Conservation (phyloP, 192 early-diverging fungal species). For the Haplosporangium gracile region DNA sequence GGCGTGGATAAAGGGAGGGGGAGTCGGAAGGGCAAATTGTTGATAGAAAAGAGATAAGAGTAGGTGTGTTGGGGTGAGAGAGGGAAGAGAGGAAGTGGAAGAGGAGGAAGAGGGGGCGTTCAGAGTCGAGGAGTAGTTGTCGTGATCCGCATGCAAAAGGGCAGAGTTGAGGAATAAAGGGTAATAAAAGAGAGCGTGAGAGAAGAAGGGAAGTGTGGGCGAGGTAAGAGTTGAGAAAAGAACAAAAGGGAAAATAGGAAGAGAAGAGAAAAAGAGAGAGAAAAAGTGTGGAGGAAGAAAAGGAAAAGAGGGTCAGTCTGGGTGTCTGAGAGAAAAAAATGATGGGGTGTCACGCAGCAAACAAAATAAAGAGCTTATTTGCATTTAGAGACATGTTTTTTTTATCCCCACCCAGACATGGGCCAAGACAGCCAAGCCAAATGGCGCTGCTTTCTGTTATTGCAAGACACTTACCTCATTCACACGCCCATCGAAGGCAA, state of each 20-base stretch:
- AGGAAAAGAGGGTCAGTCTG: neutral
- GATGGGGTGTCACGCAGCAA: neutral
- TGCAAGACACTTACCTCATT: neutral
- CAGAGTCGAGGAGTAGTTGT: neutral
- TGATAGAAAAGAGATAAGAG: neutral
- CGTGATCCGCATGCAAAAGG: conserved; percentile 3
- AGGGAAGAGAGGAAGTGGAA: neutral
- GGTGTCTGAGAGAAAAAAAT: neutral
- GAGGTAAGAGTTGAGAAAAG: neutral
- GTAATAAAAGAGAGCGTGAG: neutral
- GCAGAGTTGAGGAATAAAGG: neutral
- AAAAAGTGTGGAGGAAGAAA: neutral
- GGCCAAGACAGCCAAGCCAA: neutral
- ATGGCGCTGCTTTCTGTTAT: neutral
- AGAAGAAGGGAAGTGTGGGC: neutral
- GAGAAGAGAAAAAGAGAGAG: neutral
- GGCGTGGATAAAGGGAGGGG: conserved; percentile 7
- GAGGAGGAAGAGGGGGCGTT: neutral
- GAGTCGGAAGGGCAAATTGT: neutral
- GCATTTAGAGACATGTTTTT: neutral
- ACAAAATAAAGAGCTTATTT: conserved; percentile 4
- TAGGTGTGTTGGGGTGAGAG: neutral
- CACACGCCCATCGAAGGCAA: neutral
- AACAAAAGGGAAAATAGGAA: neutral
- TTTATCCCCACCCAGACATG: neutral